These are phyloP conservation scores for Aspergillus campestris DNA, from an alignment of 495 filamentous ascomycete genomes.

Conservation along the genomic window DNA sequence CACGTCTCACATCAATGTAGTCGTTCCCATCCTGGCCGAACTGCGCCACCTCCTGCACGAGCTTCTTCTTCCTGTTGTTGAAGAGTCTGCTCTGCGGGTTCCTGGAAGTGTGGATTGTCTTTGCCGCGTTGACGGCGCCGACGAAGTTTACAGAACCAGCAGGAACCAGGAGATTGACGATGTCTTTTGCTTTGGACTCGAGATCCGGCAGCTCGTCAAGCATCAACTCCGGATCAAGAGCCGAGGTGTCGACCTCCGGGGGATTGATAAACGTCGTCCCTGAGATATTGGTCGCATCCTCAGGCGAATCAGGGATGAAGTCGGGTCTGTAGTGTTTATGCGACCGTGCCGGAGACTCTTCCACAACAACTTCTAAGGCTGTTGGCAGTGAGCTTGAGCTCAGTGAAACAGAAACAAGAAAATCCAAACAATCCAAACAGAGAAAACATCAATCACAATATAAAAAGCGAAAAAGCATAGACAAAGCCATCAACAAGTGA, in stretches of 20 bases:
- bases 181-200: conserved; percentile 15
- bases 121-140: conserved; percentile 17
- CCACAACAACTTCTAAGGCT: conserved; percentile 12
- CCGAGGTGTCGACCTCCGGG: conserved; percentile 16
- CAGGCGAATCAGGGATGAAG: conserved; percentile 21
- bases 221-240: conserved; percentile 21
- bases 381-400: not conserved
- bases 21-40: conserved; percentile 11
- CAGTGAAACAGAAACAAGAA: not conserved
- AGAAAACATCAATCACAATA: not conserved
- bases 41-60: conserved; percentile 15
- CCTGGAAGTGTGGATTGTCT: conserved; percentile 16
- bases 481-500: too few species aligned
- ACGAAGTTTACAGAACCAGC: conserved; percentile 13
- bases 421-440: not conserved
- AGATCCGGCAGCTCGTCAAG: conserved; percentile 28
- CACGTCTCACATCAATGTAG: conserved; percentile 22
- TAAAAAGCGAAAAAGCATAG: too few species aligned
- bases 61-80: conserved; percentile 8
- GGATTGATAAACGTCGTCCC: conserved; percentile 29
- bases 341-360: conserved; percentile 11
- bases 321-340: conserved; percentile 4
- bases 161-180: conserved; percentile 23
- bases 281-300: conserved; percentile 31
- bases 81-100: conserved; percentile 23